Evolutionary conservation across 768 basidiomycete genomes (phyloP).

Genomic region (Russula compacta): DNA sequence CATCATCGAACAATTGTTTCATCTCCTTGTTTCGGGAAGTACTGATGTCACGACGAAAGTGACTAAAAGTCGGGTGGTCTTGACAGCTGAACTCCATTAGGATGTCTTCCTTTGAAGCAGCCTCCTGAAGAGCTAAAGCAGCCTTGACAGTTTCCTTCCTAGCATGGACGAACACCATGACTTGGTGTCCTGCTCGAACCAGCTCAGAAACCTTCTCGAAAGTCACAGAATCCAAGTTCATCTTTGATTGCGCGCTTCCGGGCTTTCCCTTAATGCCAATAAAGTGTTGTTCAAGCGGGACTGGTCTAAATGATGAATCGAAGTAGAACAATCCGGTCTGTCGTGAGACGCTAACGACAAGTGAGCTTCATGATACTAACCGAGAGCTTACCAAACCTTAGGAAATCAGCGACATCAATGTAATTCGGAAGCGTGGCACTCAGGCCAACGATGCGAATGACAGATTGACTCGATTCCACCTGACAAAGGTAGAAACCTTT

Average conservation of each 20-base stretch:
- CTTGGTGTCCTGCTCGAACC: conserved; percentile 88
- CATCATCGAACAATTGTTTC: conserved; percentile 84
- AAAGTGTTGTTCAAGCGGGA: conserved; percentile 97
- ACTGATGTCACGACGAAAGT: conserved; percentile 70
- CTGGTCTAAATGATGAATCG: conserved; percentile 92
- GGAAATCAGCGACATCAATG: conserved; percentile 89
- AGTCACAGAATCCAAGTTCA: conserved; percentile 80
- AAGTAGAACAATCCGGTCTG: conserved; percentile 92
- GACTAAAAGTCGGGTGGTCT: conserved; percentile 68
- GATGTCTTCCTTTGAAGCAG: conserved; percentile 59
- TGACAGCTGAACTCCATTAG: conserved; percentile 72
- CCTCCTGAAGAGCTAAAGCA: conserved; percentile 71
- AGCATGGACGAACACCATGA: conserved; percentile 99
- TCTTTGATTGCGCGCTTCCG: conserved; percentile 59
- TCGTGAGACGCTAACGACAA: conserved; percentile 59
- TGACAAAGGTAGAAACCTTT: conserved; percentile 25
- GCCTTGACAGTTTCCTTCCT: conserved; percentile 97
- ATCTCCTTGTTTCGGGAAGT: conserved; percentile 91
- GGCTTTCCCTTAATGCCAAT: conserved; percentile 88
- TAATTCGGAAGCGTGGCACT: conserved; percentile 98
- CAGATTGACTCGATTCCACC: conserved; percentile 94
- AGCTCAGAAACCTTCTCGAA: conserved; percentile 87
- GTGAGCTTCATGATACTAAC: neutral
- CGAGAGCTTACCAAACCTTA: conserved; percentile 46
- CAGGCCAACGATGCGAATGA: conserved; percentile 92